These are phyloP conservation scores for Erysimum pusillum DNA, from an alignment of 441 rosid genomes.

Conservation along the genomic window DNA sequence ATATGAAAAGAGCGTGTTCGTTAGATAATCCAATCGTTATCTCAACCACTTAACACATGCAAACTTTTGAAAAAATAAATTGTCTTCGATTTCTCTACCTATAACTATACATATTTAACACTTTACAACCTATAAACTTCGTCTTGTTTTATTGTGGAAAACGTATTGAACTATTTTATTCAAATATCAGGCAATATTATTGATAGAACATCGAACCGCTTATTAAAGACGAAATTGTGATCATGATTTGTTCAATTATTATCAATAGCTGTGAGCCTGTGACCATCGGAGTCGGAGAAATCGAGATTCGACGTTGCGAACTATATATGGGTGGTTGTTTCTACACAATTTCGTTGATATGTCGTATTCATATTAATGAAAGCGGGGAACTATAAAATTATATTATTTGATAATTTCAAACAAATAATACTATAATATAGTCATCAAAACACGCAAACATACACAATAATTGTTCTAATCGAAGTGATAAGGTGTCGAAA, in stretches of 20 bases:
- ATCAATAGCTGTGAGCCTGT: background rate
- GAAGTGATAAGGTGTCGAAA: conserved; percentile 40
- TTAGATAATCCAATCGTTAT: conserved; percentile 38
- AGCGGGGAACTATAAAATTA: background rate
- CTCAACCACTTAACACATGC: conserved; percentile 44
- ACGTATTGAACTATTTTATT: background rate
- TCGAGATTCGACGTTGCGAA: conserved; percentile 33
- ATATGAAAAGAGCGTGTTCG: conserved; percentile 13
- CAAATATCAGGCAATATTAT: background rate
- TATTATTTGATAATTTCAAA: conserved; percentile 9
- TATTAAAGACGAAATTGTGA: background rate
- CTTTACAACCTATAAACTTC: conserved; percentile 4
- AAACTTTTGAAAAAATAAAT: conserved; percentile 1
- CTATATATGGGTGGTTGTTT: conserved; percentile 22
- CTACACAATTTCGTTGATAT: conserved; percentile 18
- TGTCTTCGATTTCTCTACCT: conserved; percentile 37
- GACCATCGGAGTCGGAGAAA: conserved; percentile 13
- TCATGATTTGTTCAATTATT: background rate
- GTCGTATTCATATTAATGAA: conserved; percentile 36
- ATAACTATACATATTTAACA: conserved; percentile 19
- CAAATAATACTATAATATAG: background rate
- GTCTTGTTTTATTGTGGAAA: background rate
- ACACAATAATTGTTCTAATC: conserved; percentile 41
- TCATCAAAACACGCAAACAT: conserved; percentile 38
- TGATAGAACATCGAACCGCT: conserved; percentile 3